Conservation (phyloP, 2,329 filamentous ascomycete genomes). For the Helotiales sp. region DNA sequence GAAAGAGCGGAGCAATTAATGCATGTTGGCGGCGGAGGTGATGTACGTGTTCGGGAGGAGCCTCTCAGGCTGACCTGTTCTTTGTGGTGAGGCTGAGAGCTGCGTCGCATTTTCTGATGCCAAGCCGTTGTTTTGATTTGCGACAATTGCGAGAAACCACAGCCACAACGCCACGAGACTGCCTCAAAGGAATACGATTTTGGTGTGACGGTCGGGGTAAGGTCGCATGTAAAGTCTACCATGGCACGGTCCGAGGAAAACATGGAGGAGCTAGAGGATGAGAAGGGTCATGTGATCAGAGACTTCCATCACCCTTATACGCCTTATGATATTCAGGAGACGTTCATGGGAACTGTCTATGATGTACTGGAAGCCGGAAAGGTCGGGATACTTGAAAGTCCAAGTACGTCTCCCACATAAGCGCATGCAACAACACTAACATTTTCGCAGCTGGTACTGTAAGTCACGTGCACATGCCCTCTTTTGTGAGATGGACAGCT, state of each 20-base stretch:
- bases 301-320: slow-evolving; percentile 70
- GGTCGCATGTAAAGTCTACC: background rate
- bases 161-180: background rate
- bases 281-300: background rate
- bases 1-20: background rate
- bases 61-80: background rate
- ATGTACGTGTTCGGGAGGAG: background rate
- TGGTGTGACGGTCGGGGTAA: background rate
- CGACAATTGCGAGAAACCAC: background rate
- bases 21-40: background rate
- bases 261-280: background rate
- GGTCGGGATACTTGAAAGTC: slow-evolving; percentile 72
- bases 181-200: background rate
- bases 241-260: slow-evolving; percentile 5
- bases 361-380: slow-evolving; percentile 64
- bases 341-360: slow-evolving; percentile 71
- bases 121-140: background rate
- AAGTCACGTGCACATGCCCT: slow-evolving; percentile 5
- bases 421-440: background rate
- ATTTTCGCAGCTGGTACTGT: slow-evolving; percentile 7
- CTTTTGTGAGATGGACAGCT: background rate
- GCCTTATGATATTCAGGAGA: slow-evolving; percentile 69
- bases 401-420: slow-evolving; percentile 36
- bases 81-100: slow-evolving; percentile 2
- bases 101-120: background rate